Evolutionary conservation across 768 basidiomycete genomes (phyloP).

Genomic region (Lactarius akahatsu): DNA sequence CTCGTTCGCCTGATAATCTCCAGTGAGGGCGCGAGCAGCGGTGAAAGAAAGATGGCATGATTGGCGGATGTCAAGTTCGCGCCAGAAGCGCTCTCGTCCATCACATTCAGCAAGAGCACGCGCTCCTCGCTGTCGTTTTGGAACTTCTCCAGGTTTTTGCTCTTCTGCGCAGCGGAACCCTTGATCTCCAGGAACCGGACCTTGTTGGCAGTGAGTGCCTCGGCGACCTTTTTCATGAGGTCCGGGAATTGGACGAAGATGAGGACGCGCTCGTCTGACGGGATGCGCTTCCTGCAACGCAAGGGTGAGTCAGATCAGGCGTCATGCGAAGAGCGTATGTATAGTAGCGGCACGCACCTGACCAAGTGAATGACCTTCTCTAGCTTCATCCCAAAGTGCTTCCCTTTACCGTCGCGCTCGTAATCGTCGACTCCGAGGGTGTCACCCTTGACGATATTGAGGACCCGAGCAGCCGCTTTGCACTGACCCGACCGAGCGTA

Average conservation of each 20-base stretch:
- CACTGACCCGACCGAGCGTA: slow-evolving; percentile 68
- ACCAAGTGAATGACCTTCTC: slow-evolving; percentile 75
- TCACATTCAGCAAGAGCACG: slow-evolving; percentile 85
- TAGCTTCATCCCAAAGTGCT: slow-evolving; percentile 80
- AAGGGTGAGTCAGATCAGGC: background rate
- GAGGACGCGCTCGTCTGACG: slow-evolving; percentile 77
- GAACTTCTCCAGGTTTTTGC: slow-evolving; percentile 82
- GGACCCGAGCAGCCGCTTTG: slow-evolving; percentile 71
- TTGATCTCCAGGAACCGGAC: slow-evolving; percentile 80
- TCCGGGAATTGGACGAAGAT: slow-evolving; percentile 97
- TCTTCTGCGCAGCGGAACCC: slow-evolving; percentile 72
- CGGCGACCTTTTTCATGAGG: slow-evolving; percentile 86
- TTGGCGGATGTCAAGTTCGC: slow-evolving; percentile 92
- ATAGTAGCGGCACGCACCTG: slow-evolving; percentile 50
- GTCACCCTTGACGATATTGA: slow-evolving; percentile 81
- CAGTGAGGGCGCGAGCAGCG: slow-evolving; percentile 76
- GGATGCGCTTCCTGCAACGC: slow-evolving; percentile 55
- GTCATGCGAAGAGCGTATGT: background rate
- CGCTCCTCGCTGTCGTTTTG: slow-evolving; percentile 76
- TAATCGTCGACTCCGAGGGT: slow-evolving; percentile 80
- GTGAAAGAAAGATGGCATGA: slow-evolving; percentile 93
- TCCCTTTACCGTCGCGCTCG: slow-evolving; percentile 66
- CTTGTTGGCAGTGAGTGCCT: slow-evolving; percentile 69
- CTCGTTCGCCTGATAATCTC: slow-evolving; percentile 85
- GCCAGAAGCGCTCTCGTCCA: slow-evolving; percentile 93